Evolutionary conservation across 345 rosid species (phyloP).

Genomic region (Bruguiera sexangula): DNA sequence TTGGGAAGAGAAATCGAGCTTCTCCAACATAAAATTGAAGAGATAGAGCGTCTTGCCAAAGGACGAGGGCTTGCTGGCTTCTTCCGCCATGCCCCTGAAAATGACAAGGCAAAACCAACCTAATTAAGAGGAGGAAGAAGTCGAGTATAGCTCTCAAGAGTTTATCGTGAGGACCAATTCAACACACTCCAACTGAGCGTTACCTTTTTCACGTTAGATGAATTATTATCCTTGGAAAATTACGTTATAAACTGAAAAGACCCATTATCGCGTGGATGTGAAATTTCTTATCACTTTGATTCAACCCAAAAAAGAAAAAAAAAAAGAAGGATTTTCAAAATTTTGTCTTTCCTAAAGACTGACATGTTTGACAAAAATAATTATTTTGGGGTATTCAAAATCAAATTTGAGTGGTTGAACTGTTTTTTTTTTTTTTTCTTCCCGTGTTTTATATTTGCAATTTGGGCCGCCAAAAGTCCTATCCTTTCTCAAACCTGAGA

Average conservation of each 20-base stretch:
- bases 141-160: neutral
- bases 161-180: slow-evolving; percentile 5
- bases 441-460: too few species aligned
- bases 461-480: too few species aligned
- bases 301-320: too few species aligned
- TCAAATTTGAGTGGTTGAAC: too few species aligned
- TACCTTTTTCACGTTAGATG: neutral
- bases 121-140: slow-evolving; percentile 13
- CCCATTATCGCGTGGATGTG: too few species aligned
- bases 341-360: too few species aligned
- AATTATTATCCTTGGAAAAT: neutral
- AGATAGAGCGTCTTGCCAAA: slow-evolving; percentile 38
- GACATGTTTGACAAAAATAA: too few species aligned
- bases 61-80: slow-evolving; percentile 34
- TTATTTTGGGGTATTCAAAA: too few species aligned
- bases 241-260: neutral
- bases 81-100: slow-evolving; percentile 15
- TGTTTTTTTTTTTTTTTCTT: too few species aligned
- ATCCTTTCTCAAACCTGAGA: too few species aligned
- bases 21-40: slow-evolving; percentile 43
- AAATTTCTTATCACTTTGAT: too few species aligned
- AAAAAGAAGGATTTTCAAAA: too few species aligned
- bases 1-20: slow-evolving; percentile 37
- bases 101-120: slow-evolving; percentile 27
- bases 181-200: neutral